A percentile compares a stretch with the other conserved stretches of the same genome.
phyloP scores from a whole-genome alignment of 495 filamentous ascomycete species.

The Neurospora sp. region DNA sequence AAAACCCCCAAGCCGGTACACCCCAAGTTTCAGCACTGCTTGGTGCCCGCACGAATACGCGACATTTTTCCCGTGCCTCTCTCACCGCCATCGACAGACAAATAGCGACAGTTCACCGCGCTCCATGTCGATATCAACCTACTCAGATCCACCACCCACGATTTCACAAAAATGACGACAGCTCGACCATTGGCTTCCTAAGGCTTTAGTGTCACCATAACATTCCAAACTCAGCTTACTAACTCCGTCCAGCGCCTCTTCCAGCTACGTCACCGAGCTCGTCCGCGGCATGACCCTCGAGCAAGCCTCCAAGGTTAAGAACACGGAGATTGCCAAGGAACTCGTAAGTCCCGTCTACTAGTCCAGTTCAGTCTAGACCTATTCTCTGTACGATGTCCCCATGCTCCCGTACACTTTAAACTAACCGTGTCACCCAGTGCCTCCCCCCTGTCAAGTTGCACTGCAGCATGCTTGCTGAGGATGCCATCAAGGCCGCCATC shows the following conservation, averaged over 20 bases:
- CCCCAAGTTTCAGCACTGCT: neutral
- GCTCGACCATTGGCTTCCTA: neutral
- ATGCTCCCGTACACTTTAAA: neutral
- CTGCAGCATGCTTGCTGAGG: conserved; percentile 98
- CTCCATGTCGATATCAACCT: neutral
- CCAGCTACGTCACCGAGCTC: conserved; percentile 83
- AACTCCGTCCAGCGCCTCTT: conserved; percentile 28
- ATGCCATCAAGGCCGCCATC: conserved; percentile 99
- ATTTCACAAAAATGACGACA: neutral
- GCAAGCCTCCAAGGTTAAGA: conserved; percentile 80
- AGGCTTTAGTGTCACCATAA: neutral
- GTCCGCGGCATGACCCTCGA: conserved; percentile 95
- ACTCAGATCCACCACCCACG: neutral
- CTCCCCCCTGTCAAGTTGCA: conserved; percentile 93
- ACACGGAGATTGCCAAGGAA: conserved; percentile 96
- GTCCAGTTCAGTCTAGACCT: neutral
- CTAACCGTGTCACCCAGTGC: conserved; percentile 35
- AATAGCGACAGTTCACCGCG: neutral
- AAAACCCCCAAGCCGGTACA: neutral
- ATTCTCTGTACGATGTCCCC: neutral
- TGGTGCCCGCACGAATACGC: neutral
- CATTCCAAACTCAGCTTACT: neutral
- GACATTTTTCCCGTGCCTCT: neutral
- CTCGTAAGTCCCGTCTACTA: conserved; percentile 38
- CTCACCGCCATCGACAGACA: neutral